Percentiles rank a stretch among this genome's conserved stretches.
These are phyloP conservation scores for Pelargonium fulgidum DNA, from an alignment of 441 rosid species.

Conservation along the genomic window DNA sequence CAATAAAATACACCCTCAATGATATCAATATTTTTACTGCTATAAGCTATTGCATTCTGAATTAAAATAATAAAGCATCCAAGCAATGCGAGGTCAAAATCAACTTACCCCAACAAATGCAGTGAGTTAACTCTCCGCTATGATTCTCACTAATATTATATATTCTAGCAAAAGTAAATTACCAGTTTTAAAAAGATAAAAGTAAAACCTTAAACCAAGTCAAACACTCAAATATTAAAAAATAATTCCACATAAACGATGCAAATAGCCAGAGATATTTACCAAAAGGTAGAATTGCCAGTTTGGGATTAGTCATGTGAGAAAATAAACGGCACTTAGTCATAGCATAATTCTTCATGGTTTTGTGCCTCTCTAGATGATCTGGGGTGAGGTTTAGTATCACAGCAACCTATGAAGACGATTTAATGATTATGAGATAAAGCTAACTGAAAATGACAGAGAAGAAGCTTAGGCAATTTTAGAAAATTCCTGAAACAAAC, in stretches of 20 bases:
- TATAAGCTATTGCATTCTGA: too few species aligned
- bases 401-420: slow-evolving; percentile 25
- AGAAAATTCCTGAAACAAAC: slow-evolving; percentile 9
- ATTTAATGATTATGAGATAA: slow-evolving; percentile 7
- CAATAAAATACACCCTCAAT: neutral
- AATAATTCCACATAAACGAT: neutral
- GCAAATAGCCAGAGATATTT: slow-evolving; percentile 6
- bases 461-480: slow-evolving; percentile 5
- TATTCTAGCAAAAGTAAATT: neutral
- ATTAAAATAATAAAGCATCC: too few species aligned
- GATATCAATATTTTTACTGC: too few species aligned
- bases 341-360: slow-evolving; percentile 29
- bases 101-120: neutral
- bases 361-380: slow-evolving; percentile 32
- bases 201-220: neutral
- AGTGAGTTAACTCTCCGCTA: neutral
- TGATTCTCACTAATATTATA: neutral
- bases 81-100: too few species aligned
- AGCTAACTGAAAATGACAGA: neutral
- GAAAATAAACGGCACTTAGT: slow-evolving; percentile 30
- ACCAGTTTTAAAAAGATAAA: neutral
- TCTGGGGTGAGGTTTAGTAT: slow-evolving; percentile 32
- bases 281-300: slow-evolving; percentile 28
- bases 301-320: slow-evolving; percentile 23
- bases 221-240: neutral